Conservation (phyloP, 441 rosid genomes). For the Isatis lusitanica region DNA sequence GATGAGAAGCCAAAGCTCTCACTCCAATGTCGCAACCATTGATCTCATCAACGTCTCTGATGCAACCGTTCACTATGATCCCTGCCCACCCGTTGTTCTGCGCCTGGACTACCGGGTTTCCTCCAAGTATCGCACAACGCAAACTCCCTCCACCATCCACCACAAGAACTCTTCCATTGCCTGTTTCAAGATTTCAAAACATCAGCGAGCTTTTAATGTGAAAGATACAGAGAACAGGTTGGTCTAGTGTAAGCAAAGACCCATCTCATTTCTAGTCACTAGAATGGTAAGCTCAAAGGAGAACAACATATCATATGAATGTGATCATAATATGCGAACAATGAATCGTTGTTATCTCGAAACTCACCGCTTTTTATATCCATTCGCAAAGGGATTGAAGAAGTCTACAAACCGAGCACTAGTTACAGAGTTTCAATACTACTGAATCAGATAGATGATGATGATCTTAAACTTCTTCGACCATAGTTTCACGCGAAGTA, state of each 20-base stretch:
- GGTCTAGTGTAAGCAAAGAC: not conserved
- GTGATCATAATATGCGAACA: not conserved
- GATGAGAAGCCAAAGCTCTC: conserved; percentile 42
- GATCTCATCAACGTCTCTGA: conserved; percentile 44
- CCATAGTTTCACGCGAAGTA: conserved; percentile 9
- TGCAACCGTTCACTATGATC: conserved; percentile 49
- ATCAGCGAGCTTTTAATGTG: not conserved
- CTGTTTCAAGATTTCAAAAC: not conserved
- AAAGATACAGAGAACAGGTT: not conserved
- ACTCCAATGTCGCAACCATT: conserved; percentile 43
- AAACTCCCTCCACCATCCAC: conserved; percentile 94
- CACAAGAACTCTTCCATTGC: conserved; percentile 87
- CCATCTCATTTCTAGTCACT: not conserved
- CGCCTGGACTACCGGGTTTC: conserved; percentile 94
- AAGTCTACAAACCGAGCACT: not conserved
- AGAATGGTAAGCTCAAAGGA: not conserved
- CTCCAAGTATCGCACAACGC: conserved; percentile 90
- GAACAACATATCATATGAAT: not conserved
- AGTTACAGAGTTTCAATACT: not conserved
- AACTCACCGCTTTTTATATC: not conserved
- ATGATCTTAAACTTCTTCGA: not conserved
- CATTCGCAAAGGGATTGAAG: not conserved
- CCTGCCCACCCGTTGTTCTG: conserved; percentile 98
- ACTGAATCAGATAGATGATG: not conserved
- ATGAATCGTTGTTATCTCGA: not conserved